Base-by-base conservation (phyloP, 768 basidiomycete genomes). In the Leccinum uliginosum region DNA sequence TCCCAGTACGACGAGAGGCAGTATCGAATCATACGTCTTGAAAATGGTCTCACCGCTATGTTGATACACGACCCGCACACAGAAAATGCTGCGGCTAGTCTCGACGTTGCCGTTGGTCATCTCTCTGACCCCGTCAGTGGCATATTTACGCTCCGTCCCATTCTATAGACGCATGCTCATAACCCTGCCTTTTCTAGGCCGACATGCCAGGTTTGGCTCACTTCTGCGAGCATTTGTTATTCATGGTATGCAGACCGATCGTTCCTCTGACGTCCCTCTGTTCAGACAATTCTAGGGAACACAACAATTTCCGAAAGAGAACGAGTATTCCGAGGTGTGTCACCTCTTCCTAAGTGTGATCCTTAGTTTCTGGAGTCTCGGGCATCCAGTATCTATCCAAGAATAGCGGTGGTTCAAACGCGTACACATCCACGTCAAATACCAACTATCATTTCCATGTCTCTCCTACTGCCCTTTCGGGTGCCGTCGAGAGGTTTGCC, bases 151-250 rank as follows among this genome's bases (percentile, higher is more conserved):
- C 1, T 21, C 17, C n/a, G 11, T 27, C 38, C 19, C 26, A 17
- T 19, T 51, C 32, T n/a, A 49, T 43, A 11, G 19, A n/a, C 3
- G 3, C n/a, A 10, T 48, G 0, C 52, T 67, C 8, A 59, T n/a
- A 12, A 11, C 29, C 23, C 29, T 10, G 15, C 35, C 46, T 27
- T 45, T 6, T 57, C 46, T 49, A 91, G 85, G 85, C 82, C 68
- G 93, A 96, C 67, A 89, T 94, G 82, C 93, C 91, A 10, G 93
- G 93, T 11, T 79, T 95, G 45, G 93, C 93, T 49, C 93, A 96
- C 72, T 95, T 95, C 68, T 95, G 94, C 74, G 96, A 99, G 70
- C 96, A 99, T 71, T 69, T 99, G 50, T 73, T 97, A 59, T 99
- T 99, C 74, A 92, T 99, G 86, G 95, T 93, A 64, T 59, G 85